Conservation (phyloP, 768 basidiomycete species). For the Boletus rubescentipes region DNA sequence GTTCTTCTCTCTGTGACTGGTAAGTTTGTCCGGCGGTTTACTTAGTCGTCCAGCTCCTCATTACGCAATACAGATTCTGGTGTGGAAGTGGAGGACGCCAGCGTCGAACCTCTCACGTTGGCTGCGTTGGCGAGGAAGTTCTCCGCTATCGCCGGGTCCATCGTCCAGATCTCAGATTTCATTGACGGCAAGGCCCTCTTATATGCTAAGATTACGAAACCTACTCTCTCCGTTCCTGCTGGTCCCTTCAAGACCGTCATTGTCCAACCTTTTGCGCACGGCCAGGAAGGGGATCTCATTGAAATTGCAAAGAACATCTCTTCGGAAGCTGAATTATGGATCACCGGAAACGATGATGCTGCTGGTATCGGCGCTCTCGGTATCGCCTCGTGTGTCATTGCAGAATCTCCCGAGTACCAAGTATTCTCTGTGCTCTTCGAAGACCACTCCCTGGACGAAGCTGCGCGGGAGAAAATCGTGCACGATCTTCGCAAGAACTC, state of each 20-base stretch:
- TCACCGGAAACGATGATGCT: conserved; percentile 30
- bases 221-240: conserved; percentile 14
- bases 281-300: conserved; percentile 26
- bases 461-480: conserved; percentile 23
- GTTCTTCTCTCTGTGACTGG: conserved; percentile 24
- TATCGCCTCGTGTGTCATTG: conserved; percentile 28
- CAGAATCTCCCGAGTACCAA: conserved; percentile 30
- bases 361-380: conserved; percentile 32
- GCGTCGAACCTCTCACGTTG: conserved; percentile 17
- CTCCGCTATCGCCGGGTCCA: conserved; percentile 9
- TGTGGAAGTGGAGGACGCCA: conserved; percentile 12
- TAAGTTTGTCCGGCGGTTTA: neutral
- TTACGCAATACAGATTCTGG: conserved; percentile 13
- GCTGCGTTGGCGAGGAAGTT: conserved; percentile 9
- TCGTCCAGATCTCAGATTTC: conserved; percentile 12
- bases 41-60: neutral
- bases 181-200: conserved; percentile 12
- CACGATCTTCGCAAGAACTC: conserved; percentile 27
- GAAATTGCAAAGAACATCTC: conserved; percentile 27
- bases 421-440: conserved; percentile 31
- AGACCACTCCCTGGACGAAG: conserved; percentile 25
- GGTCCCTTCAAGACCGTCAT: conserved; percentile 27
- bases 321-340: conserved; percentile 29
- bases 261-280: conserved; percentile 26
- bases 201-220: conserved; percentile 13